phyloP scores from a whole-genome alignment of 2,329 filamentous ascomycete species.

The Claviceps spartinae region DNA sequence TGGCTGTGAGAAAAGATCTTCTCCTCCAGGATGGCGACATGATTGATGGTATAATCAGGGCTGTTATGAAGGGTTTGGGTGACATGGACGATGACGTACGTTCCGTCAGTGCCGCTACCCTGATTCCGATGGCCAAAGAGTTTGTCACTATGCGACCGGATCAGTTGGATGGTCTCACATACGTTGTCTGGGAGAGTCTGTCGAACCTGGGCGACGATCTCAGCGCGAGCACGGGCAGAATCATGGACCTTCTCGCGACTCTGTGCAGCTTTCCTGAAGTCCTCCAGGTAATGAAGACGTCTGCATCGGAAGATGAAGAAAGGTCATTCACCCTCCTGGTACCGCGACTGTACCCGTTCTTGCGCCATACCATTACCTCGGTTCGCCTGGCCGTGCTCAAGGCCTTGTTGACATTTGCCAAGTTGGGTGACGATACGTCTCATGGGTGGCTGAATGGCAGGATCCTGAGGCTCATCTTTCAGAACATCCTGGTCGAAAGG shows the following conservation, averaged over 20 bases:
- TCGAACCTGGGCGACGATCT: constrained; percentile 95
- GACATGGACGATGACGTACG: constrained; percentile 92
- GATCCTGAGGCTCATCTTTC: constrained; percentile 77
- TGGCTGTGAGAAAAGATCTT: constrained; percentile 86
- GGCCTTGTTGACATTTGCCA: constrained; percentile 82
- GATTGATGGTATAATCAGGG: constrained; percentile 82
- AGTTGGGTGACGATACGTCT: constrained; percentile 65
- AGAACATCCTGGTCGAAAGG: constrained; percentile 87
- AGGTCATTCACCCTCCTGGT: constrained; percentile 88
- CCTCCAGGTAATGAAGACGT: constrained; percentile 82
- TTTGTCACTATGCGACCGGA: constrained; percentile 75
- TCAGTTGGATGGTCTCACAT: constrained; percentile 69
- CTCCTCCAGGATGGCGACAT: constrained; percentile 71
- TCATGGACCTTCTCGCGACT: constrained; percentile 95
- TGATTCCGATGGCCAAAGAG: constrained; percentile 91
- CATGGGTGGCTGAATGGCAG: constrained; percentile 88
- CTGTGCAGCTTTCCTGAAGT: constrained; percentile 91
- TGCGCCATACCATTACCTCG: constrained; percentile 92
- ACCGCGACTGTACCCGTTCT: constrained; percentile 85
- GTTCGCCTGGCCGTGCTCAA: constrained; percentile 88
- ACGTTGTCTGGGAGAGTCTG: constrained; percentile 94
- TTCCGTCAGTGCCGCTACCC: constrained; percentile 90
- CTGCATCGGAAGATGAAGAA: constrained; percentile 68
- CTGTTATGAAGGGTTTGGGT: constrained; percentile 87
- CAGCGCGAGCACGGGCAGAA: constrained; percentile 91